Conservation (phyloP, 257 asterid species). For the Datura wrightii region DNA sequence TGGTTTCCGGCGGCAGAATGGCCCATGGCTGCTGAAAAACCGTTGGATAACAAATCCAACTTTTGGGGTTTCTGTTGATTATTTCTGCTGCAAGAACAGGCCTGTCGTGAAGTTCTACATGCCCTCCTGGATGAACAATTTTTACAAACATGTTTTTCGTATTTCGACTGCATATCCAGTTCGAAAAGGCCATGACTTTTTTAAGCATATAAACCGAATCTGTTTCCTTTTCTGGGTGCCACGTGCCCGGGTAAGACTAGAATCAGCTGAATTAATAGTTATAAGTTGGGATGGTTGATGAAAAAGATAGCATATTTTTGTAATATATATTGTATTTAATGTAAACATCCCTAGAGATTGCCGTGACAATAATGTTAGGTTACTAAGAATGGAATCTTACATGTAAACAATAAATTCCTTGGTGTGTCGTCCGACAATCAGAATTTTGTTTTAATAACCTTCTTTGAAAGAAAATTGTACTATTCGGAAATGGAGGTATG, state of each 20-base stretch:
- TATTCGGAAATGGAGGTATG: background rate
- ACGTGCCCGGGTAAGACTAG: background rate
- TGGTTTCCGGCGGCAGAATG: slow-evolving; percentile 58
- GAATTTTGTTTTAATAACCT: background rate
- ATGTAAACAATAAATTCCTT: background rate
- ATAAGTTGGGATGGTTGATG: background rate
- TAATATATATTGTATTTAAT: background rate
- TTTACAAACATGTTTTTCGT: slow-evolving; percentile 52
- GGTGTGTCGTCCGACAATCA: background rate
- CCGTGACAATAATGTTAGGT: background rate
- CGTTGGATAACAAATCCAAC: slow-evolving; percentile 61
- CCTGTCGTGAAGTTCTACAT: slow-evolving; percentile 71
- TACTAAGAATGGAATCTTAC: background rate
- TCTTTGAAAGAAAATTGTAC: background rate
- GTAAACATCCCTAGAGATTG: background rate
- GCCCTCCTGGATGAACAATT: slow-evolving; percentile 79
- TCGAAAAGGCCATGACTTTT: slow-evolving; percentile 42
- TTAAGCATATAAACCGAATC: background rate
- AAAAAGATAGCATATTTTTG: background rate
- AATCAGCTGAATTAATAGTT: background rate
- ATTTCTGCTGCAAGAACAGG: slow-evolving; percentile 61
- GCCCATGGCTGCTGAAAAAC: slow-evolving; percentile 69
- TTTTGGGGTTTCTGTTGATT: slow-evolving; percentile 60
- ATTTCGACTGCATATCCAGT: slow-evolving; percentile 59
- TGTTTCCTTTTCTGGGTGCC: background rate